Evolutionary conservation across 306 rosid species (phyloP), one percentile per base, ranked within the genome.

Genomic region (Cicer arietinum): DNA sequence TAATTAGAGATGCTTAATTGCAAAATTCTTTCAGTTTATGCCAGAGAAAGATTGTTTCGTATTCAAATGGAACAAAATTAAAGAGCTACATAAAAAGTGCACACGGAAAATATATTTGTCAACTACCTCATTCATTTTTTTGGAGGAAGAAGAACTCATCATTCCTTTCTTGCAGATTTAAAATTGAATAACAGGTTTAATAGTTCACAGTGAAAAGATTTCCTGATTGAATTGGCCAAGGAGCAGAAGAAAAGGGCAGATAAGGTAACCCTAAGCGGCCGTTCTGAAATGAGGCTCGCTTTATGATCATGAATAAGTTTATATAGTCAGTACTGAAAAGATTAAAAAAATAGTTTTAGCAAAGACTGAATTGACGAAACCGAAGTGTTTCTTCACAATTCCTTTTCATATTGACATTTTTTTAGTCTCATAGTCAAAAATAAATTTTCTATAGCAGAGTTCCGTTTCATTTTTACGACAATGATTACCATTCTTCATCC

Each of bases 61-160:
- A 25, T 57, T 65, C 66, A 22, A 14, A 74, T 12, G 18, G 22
- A n/a, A 52, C 67, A 70, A 35, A 13, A 72, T 39, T 47, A 44
- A 75, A 53, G 42, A 50, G 13, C 37, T 48, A 30, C 64, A 58
- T 58, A 25, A 16, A 16, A 53, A 39, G 37, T 50, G 51, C 7
- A 57, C 11, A 73, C 1, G 11, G 22, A 71, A 65, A 48, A 61
- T 5, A 2, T 53, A 45, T 79, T 25, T 1, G 50, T 54, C 40
- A 43, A 78, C 61, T 85, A 85, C 85, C 85, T 74, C 61, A 73
- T 39, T 65, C 52, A 65, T 71, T 65, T 75, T 25, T 41, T 10
- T 39, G 3, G 62, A 70, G 25, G 71, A 78, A 78, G 77, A 65
- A 13, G 53, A 68, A 75, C 44, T 66, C 74, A 10, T 25, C 42